These are phyloP conservation scores for Ophiostoma populinum DNA, from an alignment of 2,329 filamentous ascomycete species.

Conservation along the genomic window DNA sequence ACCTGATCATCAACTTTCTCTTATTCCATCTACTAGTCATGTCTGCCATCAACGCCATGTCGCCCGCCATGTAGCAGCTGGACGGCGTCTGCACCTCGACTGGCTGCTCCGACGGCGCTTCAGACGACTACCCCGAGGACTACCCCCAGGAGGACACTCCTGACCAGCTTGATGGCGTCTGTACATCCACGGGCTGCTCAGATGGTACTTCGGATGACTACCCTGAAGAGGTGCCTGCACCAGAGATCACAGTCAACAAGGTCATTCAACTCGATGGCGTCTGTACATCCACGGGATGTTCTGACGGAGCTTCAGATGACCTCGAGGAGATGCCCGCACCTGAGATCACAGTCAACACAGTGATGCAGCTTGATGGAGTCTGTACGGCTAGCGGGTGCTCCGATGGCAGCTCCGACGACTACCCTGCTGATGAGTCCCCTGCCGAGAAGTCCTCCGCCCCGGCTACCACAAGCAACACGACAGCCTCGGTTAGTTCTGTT, in stretches of 20 bases:
- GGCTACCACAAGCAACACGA: not conserved
- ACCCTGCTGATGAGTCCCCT: not conserved
- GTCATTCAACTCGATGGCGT: not conserved
- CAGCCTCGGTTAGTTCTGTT: not conserved
- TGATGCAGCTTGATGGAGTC: not conserved
- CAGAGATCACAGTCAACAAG: too few relatives aligned
- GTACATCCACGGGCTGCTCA: not conserved
- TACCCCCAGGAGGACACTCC: not conserved
- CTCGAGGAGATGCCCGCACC: not conserved
- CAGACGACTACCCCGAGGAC: conserved; percentile 1
- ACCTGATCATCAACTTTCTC: too few relatives aligned
- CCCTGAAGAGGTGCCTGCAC: not conserved
- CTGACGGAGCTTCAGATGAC: not conserved
- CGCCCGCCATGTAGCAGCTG: conserved; percentile 2
- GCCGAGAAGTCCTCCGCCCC: not conserved
- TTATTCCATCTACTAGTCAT: too few relatives aligned
- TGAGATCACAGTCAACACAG: not conserved
- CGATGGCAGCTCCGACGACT: not conserved
- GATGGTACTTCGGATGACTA: not conserved
- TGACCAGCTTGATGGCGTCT: not conserved
- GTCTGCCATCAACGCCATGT: not conserved
- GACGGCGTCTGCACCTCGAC: conserved; percentile 4
- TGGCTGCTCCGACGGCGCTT: conserved; percentile 2
- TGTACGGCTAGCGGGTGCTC: not conserved
- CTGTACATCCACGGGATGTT: not conserved